Base-by-base conservation (phyloP, 768 basidiomycete genomes). In the Russula abietina region DNA sequence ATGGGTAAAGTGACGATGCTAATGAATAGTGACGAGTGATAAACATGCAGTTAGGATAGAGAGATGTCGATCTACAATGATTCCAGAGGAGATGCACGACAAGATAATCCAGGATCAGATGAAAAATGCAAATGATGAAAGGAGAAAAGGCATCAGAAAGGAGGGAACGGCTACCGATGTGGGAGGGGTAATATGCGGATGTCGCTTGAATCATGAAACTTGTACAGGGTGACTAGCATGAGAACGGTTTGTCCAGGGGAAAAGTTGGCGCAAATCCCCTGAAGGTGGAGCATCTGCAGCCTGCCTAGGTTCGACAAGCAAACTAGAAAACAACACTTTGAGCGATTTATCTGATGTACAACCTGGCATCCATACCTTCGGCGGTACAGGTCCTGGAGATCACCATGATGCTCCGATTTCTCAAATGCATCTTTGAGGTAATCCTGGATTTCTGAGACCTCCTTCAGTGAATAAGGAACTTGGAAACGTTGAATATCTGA, bases 401-500 rank as follows among this genome's bases (percentile, higher is more conserved):
- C 91, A n/a, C 88, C 89, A 48, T 86, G 87, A 58, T 85, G 82
- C 70, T 82, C 84, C 2, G 89, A 81, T 63, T 83, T 85, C 69
- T 90, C 86, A 65, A 94, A 91, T 32, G 85, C 85, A 45, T 81
- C 78, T 48, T 80, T 81, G 36, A 95, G 77, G 71, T 86, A 94
- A 56, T 83, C 80, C 71, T 98, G 94, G 7, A 93, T 87, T 73
- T 97, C 95, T 3, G 87, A 86, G 11, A 99, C 88, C 65, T 87
- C 88, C 70, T 91, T 91, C 56, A 98, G 81, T 67, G 86, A 87
- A 78, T 91, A 96, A 5, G 86, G 80, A 10, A 85, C 82, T 73
- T 97, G 93, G 77, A 95, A 95, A 26, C 93, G 88, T 74, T 93
- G 92, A 83, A 95, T 90, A 73, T 95, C 93, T 87, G 30, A 14